Base-by-base conservation (phyloP, 108 stramenopile species). In the Cyclostephanos invisitatus region DNA sequence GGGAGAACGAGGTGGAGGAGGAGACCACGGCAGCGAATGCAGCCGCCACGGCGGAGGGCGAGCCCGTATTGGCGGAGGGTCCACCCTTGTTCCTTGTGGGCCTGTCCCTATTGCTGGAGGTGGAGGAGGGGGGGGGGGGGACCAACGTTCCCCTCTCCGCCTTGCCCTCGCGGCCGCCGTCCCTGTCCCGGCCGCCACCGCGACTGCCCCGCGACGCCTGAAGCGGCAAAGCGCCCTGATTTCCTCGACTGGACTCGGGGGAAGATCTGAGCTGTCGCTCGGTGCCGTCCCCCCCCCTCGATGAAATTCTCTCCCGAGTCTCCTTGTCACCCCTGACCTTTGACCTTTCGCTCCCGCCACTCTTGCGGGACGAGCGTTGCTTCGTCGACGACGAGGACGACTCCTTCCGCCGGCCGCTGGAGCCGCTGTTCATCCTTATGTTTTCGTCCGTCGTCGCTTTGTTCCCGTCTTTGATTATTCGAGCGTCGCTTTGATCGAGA, bases 391-490 rank as follows among this genome's bases (percentile, higher is more conserved):
- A 54, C 8, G 53, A 54, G 27, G 56, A 22, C 40, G 44, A 46
- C 44, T 46, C 15, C 12, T 15, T 46, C 44, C 44, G 44, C 44
- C 32, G 32, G 18, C 29, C 32, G 27, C 10, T 57, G 56, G 55
- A 57, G 27, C 28, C 29, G 56, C 56, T 57, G 28, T 14, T 57
- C 56, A 57, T 57, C 22, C 22, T 54, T 22, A 25, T 54, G 15
- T 46, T 15, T 11, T 40, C 40, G 8, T 3, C 44, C 44, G 44
- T 14, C 15, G 12, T 46, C 12, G 11, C 44, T 14, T 15, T 14
- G 40, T 11, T 11, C 1, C 7, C 2, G 44, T 15, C 44, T 46
- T 46, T 0, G 44, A 46, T 46, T 40, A 1, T 46, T 46, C 14
- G 44, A 14, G 44, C 44, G 44, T 46, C 14, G 44, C 14, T 14